These are phyloP conservation scores for Trichomonascus vanleenenianus DNA, from an alignment of 805 yeast species.

Conservation along the genomic window DNA sequence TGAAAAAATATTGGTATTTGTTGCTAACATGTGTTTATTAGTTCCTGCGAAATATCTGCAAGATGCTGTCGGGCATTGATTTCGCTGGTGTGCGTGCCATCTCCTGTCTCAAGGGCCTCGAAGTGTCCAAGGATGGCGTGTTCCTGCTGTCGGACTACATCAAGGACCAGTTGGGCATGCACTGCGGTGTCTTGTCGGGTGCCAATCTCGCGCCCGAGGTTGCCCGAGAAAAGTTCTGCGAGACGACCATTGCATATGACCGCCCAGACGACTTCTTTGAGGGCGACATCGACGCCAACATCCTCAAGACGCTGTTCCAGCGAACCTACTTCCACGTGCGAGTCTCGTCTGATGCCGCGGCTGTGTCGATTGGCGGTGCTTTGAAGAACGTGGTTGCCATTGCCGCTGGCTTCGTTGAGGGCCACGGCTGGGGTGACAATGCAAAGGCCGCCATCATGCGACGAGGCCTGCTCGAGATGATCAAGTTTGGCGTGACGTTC, in stretches of 20 bases:
- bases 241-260: slow-evolving; percentile 91
- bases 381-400: slow-evolving; percentile 92
- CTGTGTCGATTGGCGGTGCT: slow-evolving; percentile 95
- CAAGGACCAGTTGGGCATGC: slow-evolving; percentile 70
- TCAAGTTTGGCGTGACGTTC: slow-evolving; percentile 74
- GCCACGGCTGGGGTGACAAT: slow-evolving; percentile 98
- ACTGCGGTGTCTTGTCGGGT: slow-evolving; percentile 95
- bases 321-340: slow-evolving; percentile 97
- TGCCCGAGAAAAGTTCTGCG: slow-evolving; percentile 93
- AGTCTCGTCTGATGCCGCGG: slow-evolving; percentile 88
- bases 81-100: slow-evolving; percentile 72
- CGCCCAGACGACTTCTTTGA: slow-evolving; percentile 58
- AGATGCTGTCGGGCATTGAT: slow-evolving; percentile 70
- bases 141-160: slow-evolving; percentile 73
- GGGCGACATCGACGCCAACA: slow-evolving; percentile 67
- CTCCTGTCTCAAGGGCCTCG: slow-evolving; percentile 93
- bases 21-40: too few relatives aligned
- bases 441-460: slow-evolving; percentile 98
- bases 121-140: slow-evolving; percentile 79
- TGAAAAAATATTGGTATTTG: too few relatives aligned
- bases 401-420: slow-evolving; percentile 96
- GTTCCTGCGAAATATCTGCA: slow-evolving; percentile 70
- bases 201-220: slow-evolving; percentile 98
- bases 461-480: slow-evolving; percentile 86
- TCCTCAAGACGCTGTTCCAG: slow-evolving; percentile 82